Evolutionary conservation across 352 stramenopile genomes (phyloP), one percentile per base, ranked within the genome.

Genomic region (Phytophthora palmivora): DNA sequence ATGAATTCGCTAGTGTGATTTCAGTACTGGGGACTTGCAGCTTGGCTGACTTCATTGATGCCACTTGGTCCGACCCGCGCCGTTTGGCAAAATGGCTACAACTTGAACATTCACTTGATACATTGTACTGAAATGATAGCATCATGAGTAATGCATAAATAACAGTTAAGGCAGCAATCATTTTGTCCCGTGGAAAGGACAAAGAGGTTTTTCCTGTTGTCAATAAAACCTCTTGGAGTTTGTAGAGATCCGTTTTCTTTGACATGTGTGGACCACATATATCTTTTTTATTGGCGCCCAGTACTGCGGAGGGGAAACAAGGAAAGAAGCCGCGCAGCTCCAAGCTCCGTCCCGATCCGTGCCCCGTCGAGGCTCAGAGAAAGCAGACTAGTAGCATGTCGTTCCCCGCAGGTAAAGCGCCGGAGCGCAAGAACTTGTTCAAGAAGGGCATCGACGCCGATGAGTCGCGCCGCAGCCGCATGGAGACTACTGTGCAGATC

Each of bases 401-500:
- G 66, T 90, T 89, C 70, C 67, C 79, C 24, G 70, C 72, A 48
- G 79, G 78, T 50, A 89, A 89, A 68, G 78, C 78, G 43, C 84
- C 84, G 15, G 82, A 91, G 63, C 83, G 84, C 56, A 87, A 91
- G 70, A 81, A 72, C 65, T 79, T 79, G 54, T 92, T 94, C 55
- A 92, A 92, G 65, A 91, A 92, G 62, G 79, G 72, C 32, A 93
- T 92, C 53, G 84, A 92, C 52, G 59, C 84, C 24, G 86, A 92
- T 77, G 80, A 89, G 58, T 84, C 80, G 48, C 85, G 85, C 39
- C 82, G 83, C 48, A 81, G 78, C 34, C 82, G 85, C 50, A 82
- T 87, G 67, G 84, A 91, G 63, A 94, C 83, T 7, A 92, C 83
- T 12, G 82, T 94, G 59, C 85, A 92, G 76, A 94, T 94, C 71